These are phyloP conservation scores for Ceratocystis cacaofunesta DNA, from an alignment of 2,329 filamentous ascomycete genomes.

Conservation along the genomic window DNA sequence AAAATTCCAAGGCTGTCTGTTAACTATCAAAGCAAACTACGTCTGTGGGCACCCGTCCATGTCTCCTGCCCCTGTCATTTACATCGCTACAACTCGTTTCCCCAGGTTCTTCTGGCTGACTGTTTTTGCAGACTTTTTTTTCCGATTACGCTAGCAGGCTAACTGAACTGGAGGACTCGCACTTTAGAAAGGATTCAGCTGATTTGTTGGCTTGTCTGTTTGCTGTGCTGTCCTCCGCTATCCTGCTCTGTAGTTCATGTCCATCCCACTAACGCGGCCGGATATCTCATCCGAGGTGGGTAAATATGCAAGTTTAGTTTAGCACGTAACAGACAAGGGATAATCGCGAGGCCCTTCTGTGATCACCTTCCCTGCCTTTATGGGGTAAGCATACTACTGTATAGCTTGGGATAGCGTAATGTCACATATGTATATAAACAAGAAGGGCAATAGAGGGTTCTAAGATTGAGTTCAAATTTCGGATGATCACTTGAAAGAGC, in stretches of 20 bases:
- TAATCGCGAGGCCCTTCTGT: not conserved
- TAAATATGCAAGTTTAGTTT: constrained; percentile 1
- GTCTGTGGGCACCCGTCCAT: not conserved
- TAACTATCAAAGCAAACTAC: not conserved
- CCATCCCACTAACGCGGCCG: not conserved
- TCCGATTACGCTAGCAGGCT: too few species aligned
- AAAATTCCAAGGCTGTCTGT: not conserved
- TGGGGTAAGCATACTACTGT: not conserved
- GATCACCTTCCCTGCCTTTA: not conserved
- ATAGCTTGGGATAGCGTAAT: too few species aligned
- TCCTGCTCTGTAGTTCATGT: not conserved
- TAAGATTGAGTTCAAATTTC: too few species aligned
- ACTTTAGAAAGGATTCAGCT: not conserved
- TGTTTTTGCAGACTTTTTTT: too few species aligned
- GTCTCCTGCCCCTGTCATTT: not conserved
- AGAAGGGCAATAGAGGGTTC: too few species aligned
- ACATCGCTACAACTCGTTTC: not conserved
- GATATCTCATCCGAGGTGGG: not conserved
- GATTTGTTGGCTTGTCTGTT: not conserved
- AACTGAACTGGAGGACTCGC: too few species aligned
- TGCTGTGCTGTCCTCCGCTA: not conserved
- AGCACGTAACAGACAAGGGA: not conserved
- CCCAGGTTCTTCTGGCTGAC: not conserved
- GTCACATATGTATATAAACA: too few species aligned
- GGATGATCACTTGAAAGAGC: too few species aligned